These are phyloP conservation scores for Phylloporus arenicola DNA, from an alignment of 768 basidiomycete genomes.

Conservation along the genomic window DNA sequence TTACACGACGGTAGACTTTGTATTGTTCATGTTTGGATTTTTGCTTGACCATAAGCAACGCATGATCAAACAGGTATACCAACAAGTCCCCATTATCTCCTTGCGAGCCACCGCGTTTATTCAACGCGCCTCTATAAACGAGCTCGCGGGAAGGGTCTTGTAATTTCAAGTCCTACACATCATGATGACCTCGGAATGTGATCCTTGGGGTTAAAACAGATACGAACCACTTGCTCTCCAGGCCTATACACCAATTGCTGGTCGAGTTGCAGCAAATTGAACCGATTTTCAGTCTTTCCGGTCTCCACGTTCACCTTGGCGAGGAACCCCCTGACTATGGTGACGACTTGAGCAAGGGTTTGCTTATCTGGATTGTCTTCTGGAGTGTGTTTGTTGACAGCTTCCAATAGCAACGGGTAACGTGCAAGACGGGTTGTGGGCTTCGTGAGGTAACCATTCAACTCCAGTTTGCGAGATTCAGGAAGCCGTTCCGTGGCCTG, in stretches of 20 bases:
- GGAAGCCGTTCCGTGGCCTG: slow-evolving; percentile 88
- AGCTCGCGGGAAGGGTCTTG: slow-evolving; percentile 87
- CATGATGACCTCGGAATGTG: background rate
- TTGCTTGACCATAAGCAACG: slow-evolving; percentile 90
- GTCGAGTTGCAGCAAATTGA: slow-evolving; percentile 91
- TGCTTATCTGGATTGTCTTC: slow-evolving; percentile 86
- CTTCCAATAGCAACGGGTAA: slow-evolving; percentile 89
- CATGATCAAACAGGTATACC: slow-evolving; percentile 96
- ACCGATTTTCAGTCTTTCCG: slow-evolving; percentile 93
- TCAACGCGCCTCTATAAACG: slow-evolving; percentile 84
- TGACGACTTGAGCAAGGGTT: slow-evolving; percentile 68
- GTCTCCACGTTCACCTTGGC: slow-evolving; percentile 87
- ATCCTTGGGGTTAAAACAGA: background rate
- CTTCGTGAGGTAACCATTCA: slow-evolving; percentile 97
- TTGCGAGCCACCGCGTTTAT: slow-evolving; percentile 69
- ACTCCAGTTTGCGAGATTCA: slow-evolving; percentile 91
- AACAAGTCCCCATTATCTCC: slow-evolving; percentile 83
- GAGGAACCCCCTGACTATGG: slow-evolving; percentile 76
- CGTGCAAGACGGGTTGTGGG: slow-evolving; percentile 97
- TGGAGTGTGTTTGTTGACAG: slow-evolving; percentile 86
- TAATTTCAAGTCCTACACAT: slow-evolving; percentile 70
- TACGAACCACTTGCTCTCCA: slow-evolving; percentile 81
- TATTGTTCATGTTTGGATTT: slow-evolving; percentile 90
- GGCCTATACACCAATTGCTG: slow-evolving; percentile 86
- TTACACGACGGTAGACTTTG: slow-evolving; percentile 88